phyloP scores from a whole-genome alignment of 1,139 yeast genomes.

The Yamadazyma friedrichii region DNA sequence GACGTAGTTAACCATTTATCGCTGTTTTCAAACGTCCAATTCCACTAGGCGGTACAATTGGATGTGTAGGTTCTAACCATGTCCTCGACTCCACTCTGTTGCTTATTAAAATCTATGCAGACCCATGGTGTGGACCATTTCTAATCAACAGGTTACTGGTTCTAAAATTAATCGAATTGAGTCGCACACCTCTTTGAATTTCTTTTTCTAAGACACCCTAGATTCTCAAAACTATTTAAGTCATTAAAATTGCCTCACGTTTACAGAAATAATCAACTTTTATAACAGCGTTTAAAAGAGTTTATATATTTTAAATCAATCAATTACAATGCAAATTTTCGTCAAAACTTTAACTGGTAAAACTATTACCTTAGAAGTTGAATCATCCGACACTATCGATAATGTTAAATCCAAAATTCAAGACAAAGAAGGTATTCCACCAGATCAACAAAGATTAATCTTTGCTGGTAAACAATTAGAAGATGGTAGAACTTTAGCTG shows the following conservation, averaged over 20 bases:
- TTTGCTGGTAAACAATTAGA: constrained; percentile 63
- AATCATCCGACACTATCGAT: constrained; percentile 72
- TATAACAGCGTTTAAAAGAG: neutral
- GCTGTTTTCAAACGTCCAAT: too few species aligned
- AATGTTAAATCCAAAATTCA: constrained; percentile 57
- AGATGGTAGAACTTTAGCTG: constrained; percentile 66
- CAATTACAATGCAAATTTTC: constrained; percentile 53
- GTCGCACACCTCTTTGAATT: neutral
- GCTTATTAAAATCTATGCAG: too few species aligned
- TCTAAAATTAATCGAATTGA: too few species aligned
- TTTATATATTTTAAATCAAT: neutral
- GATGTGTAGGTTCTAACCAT: too few species aligned
- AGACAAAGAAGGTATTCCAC: constrained; percentile 54
- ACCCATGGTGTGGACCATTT: too few species aligned
- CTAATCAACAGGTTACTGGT: too few species aligned
- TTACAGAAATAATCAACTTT: neutral
- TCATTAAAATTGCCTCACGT: constrained; percentile 3
- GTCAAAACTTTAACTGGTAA: constrained; percentile 66
- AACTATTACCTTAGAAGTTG: constrained; percentile 69
- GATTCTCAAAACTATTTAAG: constrained; percentile 3
- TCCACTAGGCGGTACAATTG: too few species aligned
- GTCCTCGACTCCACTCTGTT: too few species aligned
- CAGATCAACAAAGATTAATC: constrained; percentile 55
- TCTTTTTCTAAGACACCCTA: neutral
- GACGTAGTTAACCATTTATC: too few species aligned